Percentiles rank a stretch among this genome's conserved stretches.
phyloP scores from a whole-genome alignment of 2,329 filamentous ascomycete species.

The Hypoxylon sp. region DNA sequence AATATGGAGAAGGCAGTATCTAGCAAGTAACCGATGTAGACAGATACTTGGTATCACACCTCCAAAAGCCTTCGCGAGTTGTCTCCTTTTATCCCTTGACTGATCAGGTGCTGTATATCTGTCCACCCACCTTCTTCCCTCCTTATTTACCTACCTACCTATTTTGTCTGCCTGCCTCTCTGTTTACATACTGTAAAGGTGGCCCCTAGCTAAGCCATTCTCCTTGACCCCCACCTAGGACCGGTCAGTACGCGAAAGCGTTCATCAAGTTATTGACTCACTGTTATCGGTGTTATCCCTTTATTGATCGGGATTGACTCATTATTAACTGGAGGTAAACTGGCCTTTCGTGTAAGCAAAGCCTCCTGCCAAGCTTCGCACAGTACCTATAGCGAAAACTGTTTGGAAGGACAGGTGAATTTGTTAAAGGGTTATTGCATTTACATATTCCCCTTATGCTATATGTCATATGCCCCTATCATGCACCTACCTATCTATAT shows the following conservation, averaged over 20 bases:
- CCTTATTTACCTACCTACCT: conserved; percentile 1
- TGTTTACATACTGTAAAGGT: background rate
- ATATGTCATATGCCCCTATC: conserved; percentile 5
- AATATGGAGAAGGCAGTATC: background rate
- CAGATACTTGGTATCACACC: background rate
- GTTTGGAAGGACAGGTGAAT: background rate
- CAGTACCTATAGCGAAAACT: background rate
- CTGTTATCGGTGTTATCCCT: background rate
- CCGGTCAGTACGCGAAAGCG: background rate
- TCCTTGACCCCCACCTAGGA: background rate
- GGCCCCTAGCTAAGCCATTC: background rate
- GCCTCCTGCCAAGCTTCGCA: background rate
- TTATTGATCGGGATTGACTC: background rate
- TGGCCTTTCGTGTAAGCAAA: background rate
- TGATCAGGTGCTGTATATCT: background rate
- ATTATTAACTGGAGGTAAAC: background rate
- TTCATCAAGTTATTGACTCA: conserved; percentile 1
- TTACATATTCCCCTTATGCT: conserved; percentile 11
- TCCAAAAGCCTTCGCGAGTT: background rate
- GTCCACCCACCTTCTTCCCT: background rate
- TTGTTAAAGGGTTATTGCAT: conserved; percentile 4
- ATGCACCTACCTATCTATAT: conserved; percentile 3
- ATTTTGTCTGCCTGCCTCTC: background rate
- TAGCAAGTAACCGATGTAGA: background rate
- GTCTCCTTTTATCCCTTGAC: background rate